Conservation (phyloP, 768 basidiomycete genomes). For the Boletus rubescentipes region DNA sequence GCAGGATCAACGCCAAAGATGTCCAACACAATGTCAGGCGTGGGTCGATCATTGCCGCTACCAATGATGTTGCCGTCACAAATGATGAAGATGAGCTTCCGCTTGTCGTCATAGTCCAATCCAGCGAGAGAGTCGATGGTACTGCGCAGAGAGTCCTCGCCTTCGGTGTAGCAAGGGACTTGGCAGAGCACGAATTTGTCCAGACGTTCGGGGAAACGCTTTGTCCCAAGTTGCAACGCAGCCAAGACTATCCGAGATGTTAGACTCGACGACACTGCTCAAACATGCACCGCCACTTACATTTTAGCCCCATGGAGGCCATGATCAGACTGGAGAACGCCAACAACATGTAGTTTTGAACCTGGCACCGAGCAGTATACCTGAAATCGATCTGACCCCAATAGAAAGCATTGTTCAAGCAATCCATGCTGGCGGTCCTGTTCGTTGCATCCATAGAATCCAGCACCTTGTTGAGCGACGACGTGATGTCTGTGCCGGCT, state of each 20-base stretch:
- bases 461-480: conserved; percentile 45
- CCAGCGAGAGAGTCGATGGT: conserved; percentile 69
- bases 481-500: conserved; percentile 62
- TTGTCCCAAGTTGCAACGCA: conserved; percentile 58
- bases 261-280: conserved; percentile 4
- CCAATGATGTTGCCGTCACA: conserved; percentile 75
- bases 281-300: conserved; percentile 38
- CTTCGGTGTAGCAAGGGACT: conserved; percentile 71
- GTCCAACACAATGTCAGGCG: conserved; percentile 65
- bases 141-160: conserved; percentile 63
- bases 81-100: conserved; percentile 64
- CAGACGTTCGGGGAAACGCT: conserved; percentile 61
- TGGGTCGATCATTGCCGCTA: conserved; percentile 64
- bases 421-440: conserved; percentile 43
- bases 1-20: conserved; percentile 66
- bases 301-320: conserved; percentile 56
- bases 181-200: conserved; percentile 72
- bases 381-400: conserved; percentile 59
- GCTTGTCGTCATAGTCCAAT: conserved; percentile 68
- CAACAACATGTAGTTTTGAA: conserved; percentile 60
- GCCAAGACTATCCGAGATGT: conserved; percentile 49
- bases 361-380: conserved; percentile 52
- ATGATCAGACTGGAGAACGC: conserved; percentile 55
- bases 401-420: conserved; percentile 62
- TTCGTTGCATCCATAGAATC: conserved; percentile 39